Conservation (phyloP, 2,329 filamentous ascomycete species). For the Trichoderma pleuroti region DNA sequence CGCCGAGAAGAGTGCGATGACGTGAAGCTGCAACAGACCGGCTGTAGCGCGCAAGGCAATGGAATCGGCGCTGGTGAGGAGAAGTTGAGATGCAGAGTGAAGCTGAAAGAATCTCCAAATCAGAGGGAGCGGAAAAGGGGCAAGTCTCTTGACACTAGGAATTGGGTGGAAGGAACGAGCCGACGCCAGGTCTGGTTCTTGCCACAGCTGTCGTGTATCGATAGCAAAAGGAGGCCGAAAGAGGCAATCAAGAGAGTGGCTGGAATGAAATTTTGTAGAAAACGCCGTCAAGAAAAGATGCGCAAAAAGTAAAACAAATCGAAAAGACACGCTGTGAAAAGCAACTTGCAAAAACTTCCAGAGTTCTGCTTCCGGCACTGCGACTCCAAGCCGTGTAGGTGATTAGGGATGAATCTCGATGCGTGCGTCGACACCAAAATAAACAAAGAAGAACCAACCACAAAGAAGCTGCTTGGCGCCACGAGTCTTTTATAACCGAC, state of each 20-base stretch:
- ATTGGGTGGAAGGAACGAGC: not conserved
- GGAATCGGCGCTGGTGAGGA: not conserved
- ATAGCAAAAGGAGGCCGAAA: not conserved
- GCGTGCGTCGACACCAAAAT: not conserved
- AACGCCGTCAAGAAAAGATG: not conserved
- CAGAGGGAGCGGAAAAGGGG: not conserved
- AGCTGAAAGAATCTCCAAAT: not conserved
- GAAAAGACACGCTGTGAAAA: not conserved
- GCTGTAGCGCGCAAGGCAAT: slow-evolving; percentile 2
- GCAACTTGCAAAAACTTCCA: slow-evolving; percentile 9
- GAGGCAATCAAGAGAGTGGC: not conserved
- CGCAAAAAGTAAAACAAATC: not conserved
- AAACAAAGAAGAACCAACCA: not conserved
- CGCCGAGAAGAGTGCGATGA: not conserved
- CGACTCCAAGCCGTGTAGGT: not conserved
- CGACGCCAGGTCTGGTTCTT: slow-evolving; percentile 11
- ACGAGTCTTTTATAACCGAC: not conserved
- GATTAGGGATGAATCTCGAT: not conserved
- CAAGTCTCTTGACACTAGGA: not conserved
- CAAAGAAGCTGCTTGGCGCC: not conserved
- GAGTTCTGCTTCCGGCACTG: slow-evolving; percentile 12
- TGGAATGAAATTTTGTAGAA: not conserved
- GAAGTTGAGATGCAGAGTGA: not conserved
- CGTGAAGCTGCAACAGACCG: slow-evolving; percentile 1
- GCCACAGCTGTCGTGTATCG: not conserved